These are phyloP conservation scores for Jaenimonas drosophilae DNA, from an alignment of 208 protist genomes.

Conservation along the genomic window DNA sequence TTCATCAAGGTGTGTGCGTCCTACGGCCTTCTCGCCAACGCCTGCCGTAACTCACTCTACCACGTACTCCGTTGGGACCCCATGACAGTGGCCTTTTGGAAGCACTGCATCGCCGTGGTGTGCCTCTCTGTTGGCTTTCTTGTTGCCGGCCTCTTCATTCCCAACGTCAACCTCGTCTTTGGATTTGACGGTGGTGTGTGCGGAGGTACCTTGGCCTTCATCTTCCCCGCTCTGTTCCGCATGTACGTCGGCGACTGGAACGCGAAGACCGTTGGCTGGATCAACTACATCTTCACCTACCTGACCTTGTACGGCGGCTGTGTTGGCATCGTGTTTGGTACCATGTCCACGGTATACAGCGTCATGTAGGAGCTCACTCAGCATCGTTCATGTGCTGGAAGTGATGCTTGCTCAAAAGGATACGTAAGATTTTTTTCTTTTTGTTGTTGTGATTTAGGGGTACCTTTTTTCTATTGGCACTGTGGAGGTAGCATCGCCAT, in stretches of 20 bases:
- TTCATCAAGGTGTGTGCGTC: slow-evolving; percentile 51
- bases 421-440: too few relatives aligned
- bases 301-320: slow-evolving; percentile 10
- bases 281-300: slow-evolving; percentile 10
- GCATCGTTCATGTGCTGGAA: not conserved
- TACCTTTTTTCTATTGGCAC: too few relatives aligned
- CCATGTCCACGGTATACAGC: slow-evolving; percentile 8
- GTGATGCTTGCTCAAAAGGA: too few relatives aligned
- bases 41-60: slow-evolving; percentile 51
- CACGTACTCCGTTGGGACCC: slow-evolving; percentile 22
- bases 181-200: slow-evolving; percentile 15
- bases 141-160: slow-evolving; percentile 42
- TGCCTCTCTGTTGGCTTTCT: slow-evolving; percentile 11
- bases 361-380: not conserved
- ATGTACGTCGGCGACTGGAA: slow-evolving; percentile 12
- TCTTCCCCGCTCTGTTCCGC: slow-evolving; percentile 20
- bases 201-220: slow-evolving; percentile 17
- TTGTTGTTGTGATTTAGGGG: too few relatives aligned
- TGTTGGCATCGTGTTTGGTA: slow-evolving; percentile 14
- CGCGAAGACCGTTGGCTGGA: not conserved
- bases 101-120: slow-evolving; percentile 3
- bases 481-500: too few relatives aligned
- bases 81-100: slow-evolving; percentile 3
- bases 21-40: slow-evolving; percentile 48
- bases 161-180: slow-evolving; percentile 23